Percentiles rank a stretch among this genome's conserved stretches.
phyloP scores from a whole-genome alignment of 805 yeast genomes.

The Candida succiphila region DNA sequence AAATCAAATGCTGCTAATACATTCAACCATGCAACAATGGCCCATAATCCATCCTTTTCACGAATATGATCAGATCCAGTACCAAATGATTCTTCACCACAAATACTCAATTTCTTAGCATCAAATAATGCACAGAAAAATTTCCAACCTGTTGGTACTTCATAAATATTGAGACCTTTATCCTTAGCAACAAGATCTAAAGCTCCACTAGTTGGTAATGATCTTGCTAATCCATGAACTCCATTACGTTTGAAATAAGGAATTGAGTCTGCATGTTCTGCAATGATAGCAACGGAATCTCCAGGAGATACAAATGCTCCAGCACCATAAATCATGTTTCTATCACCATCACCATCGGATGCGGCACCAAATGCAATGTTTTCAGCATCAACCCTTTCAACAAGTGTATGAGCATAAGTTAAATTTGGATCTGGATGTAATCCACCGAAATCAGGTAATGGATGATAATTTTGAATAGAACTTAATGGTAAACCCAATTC shows the following conservation, averaged over 20 bases:
- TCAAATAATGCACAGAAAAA: constrained; percentile 94
- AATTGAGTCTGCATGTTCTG: constrained; percentile 79
- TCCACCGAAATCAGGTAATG: constrained; percentile 92
- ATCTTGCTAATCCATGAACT: constrained; percentile 86
- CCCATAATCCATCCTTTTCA: constrained; percentile 98
- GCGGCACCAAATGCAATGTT: constrained; percentile 94
- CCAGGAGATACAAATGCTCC: constrained; percentile 96
- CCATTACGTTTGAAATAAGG: constrained; percentile 90
- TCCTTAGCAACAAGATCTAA: constrained; percentile 81
- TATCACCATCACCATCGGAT: constrained; percentile 98
- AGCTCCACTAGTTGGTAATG: constrained; percentile 97
- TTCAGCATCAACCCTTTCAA: constrained; percentile 73
- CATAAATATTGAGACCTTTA: constrained; percentile 69
- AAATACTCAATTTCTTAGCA: constrained; percentile 84
- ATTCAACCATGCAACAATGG: constrained; percentile 93
- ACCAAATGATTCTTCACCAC: constrained; percentile 98
- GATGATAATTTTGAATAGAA: constrained; percentile 69
- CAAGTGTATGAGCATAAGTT: constrained; percentile 86
- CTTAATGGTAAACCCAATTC: constrained; percentile 69
- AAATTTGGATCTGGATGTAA: constrained; percentile 96
- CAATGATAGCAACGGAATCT: constrained; percentile 94
- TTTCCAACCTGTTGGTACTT: constrained; percentile 99
- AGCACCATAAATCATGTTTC: constrained; percentile 97
- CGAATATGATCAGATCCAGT: constrained; percentile 97
- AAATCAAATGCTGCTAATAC: constrained; percentile 75